A percentile compares a stretch with the other conserved stretches of the same genome.
phyloP scores from a whole-genome alignment of 2,329 filamentous ascomycete genomes.

The Fusarium nodosum region DNA sequence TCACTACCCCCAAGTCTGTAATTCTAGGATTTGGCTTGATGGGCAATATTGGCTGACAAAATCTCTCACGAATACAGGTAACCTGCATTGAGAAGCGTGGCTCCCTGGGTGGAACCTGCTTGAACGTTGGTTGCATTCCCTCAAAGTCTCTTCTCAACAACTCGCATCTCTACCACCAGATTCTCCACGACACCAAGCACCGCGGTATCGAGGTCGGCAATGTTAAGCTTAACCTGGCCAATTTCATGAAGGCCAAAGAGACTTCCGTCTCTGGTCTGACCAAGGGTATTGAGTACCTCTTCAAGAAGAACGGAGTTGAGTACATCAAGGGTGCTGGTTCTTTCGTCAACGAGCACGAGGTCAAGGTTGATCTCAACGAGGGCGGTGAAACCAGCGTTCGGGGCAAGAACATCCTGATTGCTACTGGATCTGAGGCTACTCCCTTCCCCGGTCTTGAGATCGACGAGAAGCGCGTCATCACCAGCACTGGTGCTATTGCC shows the following conservation, averaged over 20 bases:
- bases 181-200: constrained; percentile 96
- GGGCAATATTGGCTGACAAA: constrained; percentile 34
- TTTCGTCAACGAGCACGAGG: constrained; percentile 89
- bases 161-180: constrained; percentile 97
- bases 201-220: constrained; percentile 97
- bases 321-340: constrained; percentile 95
- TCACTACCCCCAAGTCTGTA: constrained; percentile 5
- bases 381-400: constrained; percentile 89
- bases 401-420: constrained; percentile 98
- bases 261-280: constrained; percentile 88
- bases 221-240: constrained; percentile 93
- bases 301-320: constrained; percentile 99
- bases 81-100: constrained; percentile 99
- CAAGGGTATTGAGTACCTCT: constrained; percentile 96
- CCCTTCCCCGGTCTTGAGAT: constrained; percentile 96
- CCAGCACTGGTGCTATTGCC: constrained; percentile 93
- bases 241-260: constrained; percentile 99
- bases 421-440: constrained; percentile 94
- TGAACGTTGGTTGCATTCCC: constrained; percentile 99
- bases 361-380: constrained; percentile 90
- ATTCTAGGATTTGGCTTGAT: constrained; percentile 9
- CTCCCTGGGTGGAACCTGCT: constrained; percentile 92
- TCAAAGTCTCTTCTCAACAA: constrained; percentile 99
- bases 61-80: constrained; percentile 68
- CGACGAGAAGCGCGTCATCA: constrained; percentile 97